Evolutionary conservation across 2,329 filamentous ascomycete species (phyloP), one percentile per base, ranked within the genome.

Genomic region (Aspergillus arachidicola): DNA sequence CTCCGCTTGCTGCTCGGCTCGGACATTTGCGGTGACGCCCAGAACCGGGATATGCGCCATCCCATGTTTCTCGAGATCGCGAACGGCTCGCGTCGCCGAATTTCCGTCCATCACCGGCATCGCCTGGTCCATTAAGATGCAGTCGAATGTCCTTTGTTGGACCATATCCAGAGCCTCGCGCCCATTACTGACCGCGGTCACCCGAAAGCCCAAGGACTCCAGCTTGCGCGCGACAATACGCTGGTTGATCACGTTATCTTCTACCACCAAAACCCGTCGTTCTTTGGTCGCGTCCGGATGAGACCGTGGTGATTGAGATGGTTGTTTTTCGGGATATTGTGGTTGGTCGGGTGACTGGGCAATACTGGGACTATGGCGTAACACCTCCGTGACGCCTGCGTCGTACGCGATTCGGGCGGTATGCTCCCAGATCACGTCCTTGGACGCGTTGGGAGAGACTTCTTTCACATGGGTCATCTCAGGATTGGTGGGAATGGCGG

Each of bases 101-200:
- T 91, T 86, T 41, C 91, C 91, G 70, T 94, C 90, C 91, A 93
- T 93, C 50, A 93, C 84, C 1, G 91, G 91, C 91, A 94, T 94
- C 71, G 93, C 91, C 55, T 93, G 82, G 72, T 94, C 91, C 91
- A 94, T 93, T 6, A 94, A 76, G 14, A 94, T 88, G 53, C 93
- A 83, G 10, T 87, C 87, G 28, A 91, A 73, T 4, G 30, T 30
- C 2, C 45, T 38, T 1, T 67, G 68, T 21, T 74, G 64, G 9
- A 82, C 75, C 2, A 78, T 75, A 0, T 79, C 78, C 1, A 85
- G 71, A 57, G 80, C 80, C 66, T 83, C 80, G 16, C 70, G 71
- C 2, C 79, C 79, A 43, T 81, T 78, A 19, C 71, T 76, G 14
- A 77, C 78, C 10, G 78, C 71, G 7, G 69, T 65, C 23, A 80